Evolutionary conservation across 2,329 filamentous ascomycete species (phyloP), one percentile per base, ranked within the genome.

Genomic region (Cytospora piceicola): DNA sequence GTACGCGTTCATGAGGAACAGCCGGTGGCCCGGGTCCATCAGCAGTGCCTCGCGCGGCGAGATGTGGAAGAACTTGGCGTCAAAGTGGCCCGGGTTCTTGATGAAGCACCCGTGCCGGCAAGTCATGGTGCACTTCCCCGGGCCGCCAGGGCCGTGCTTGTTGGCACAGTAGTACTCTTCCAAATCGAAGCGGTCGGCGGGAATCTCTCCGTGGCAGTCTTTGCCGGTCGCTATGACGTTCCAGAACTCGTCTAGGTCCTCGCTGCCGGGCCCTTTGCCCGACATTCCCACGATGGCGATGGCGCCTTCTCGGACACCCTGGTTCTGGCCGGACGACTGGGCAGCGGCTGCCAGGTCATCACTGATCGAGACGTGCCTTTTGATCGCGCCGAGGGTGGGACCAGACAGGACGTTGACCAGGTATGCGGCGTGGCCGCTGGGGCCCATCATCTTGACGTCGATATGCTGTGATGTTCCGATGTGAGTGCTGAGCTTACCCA

Each of bases 171-270:
- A 14, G 34, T 20, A 46, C 8, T 32, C 27, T 32, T 62, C 52
- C 3, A 29, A 4, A 22, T 57, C 39, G 27, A 49, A 63, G 7
- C 53, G 61, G 22, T 24, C 36, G 46, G 12, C 12, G 3, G 61
- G 29, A 3, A 57, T 27, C 27, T 57, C 30, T 32, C 62, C 66
- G 64, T 72, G 71, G 0, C 73, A 65, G 56, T 73, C 73, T 8
- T 69, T 65, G 4, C 71, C 73, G 4, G 65, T n/a, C 17, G 66
- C 34, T 3, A 57, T 49, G 17, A 46, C 17, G 1, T 57, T 15
- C 61, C 61, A 63, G 6, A 52, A 52, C 27, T 51, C 36, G 0
- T 63, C 53, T 1, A 57, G 27, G 29, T 49, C 20, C 4, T 54
- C 29, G 15, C 29, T 32, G 4, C 27, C 42, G 2, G 58, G 58